Percentiles rank a stretch among this genome's conserved stretches.
phyloP scores from a whole-genome alignment of 768 basidiomycete genomes.

The Leccinum variicolor region DNA sequence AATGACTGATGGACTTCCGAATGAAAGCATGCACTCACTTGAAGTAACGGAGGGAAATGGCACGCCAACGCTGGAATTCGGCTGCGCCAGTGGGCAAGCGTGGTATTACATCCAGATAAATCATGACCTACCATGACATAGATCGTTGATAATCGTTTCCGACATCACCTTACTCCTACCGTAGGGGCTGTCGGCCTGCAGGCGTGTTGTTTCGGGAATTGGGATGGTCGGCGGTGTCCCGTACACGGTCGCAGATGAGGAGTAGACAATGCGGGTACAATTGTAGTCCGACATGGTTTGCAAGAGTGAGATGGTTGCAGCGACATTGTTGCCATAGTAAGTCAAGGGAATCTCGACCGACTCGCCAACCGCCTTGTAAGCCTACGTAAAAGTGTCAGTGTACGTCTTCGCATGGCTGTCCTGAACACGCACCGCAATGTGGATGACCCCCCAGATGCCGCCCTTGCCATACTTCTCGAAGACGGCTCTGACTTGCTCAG shows the following conservation, averaged over 20 bases:
- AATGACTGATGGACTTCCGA: not conserved
- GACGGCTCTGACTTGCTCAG: slow-evolving; percentile 67
- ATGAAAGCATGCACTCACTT: slow-evolving; percentile 55
- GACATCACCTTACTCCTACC: slow-evolving; percentile 96
- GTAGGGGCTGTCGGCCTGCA: slow-evolving; percentile 90
- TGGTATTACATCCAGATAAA: not conserved
- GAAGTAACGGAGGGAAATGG: slow-evolving; percentile 93
- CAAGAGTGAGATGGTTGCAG: slow-evolving; percentile 80
- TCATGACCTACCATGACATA: slow-evolving; percentile 63
- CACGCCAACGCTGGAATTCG: slow-evolving; percentile 68
- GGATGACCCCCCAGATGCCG: slow-evolving; percentile 95
- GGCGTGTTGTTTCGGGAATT: slow-evolving; percentile 86
- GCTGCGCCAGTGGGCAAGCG: slow-evolving; percentile 41
- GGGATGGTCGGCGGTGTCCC: slow-evolving; percentile 90
- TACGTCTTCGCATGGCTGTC: not conserved
- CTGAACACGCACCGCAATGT: slow-evolving; percentile 73
- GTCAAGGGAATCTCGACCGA: slow-evolving; percentile 88
- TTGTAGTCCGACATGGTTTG: slow-evolving; percentile 84
- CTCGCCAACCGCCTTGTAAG: slow-evolving; percentile 97
- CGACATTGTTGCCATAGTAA: slow-evolving; percentile 94
- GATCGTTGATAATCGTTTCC: slow-evolving; percentile 85
- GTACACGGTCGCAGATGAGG: slow-evolving; percentile 97
- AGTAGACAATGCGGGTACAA: slow-evolving; percentile 89
- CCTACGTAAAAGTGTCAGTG: slow-evolving; percentile 43
- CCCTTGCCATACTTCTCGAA: slow-evolving; percentile 85